Evolutionary conservation across 1,284 basidiomycete species (phyloP).

Genomic region (Lignosus rhinocerotis): DNA sequence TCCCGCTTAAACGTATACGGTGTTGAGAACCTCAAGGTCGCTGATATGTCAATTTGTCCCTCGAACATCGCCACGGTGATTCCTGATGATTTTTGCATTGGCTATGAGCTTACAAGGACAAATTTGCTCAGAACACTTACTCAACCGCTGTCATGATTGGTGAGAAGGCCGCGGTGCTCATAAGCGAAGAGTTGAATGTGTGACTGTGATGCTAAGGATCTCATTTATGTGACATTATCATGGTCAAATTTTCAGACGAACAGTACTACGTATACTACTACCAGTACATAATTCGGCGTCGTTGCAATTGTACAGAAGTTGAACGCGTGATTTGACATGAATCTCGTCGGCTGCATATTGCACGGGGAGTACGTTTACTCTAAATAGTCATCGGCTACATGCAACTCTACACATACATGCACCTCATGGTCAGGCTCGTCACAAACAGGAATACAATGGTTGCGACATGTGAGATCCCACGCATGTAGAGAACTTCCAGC

Average conservation of each 20-base stretch:
- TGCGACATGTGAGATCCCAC: no score
- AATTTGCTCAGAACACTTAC: conserved; percentile 53
- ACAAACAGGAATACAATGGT: no score
- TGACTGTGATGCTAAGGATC: neutral
- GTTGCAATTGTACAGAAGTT: no score
- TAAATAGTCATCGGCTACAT: no score
- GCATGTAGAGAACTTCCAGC: no score
- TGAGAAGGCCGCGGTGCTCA: conserved; percentile 62
- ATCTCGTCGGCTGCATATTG: no score
- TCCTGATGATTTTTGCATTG: neutral
- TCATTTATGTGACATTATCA: neutral
- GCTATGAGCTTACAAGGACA: neutral
- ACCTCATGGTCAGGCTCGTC: no score
- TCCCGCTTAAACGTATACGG: conserved; percentile 69
- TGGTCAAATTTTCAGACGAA: neutral
- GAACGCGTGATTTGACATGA: no score
- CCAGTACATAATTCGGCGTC: no score
- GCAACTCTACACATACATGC: no score
- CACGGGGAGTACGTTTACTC: no score
- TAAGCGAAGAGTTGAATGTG: conserved; percentile 52
- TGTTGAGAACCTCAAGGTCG: conserved; percentile 63
- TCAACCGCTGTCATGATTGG: conserved; percentile 65
- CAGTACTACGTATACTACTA: no score
- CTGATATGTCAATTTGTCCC: conserved; percentile 61
- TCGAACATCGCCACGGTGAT: conserved; percentile 38